Conservation (phyloP, 176 grass and related monocot genomes). For the Eragrostis nindensis region DNA sequence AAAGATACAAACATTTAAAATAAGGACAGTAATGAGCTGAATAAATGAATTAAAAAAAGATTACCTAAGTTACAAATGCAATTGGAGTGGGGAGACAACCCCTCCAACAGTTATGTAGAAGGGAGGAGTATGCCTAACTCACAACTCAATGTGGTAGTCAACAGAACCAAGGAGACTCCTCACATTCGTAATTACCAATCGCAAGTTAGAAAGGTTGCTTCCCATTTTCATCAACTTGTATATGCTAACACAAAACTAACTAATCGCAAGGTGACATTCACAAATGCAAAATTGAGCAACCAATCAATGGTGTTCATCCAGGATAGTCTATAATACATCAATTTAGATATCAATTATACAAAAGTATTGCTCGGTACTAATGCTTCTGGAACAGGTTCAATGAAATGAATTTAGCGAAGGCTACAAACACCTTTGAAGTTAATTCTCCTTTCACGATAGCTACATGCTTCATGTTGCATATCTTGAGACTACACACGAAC, state of each 20-base stretch:
- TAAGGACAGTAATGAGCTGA: slow-evolving; percentile 21
- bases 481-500: slow-evolving; percentile 31
- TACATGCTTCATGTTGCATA: slow-evolving; percentile 45
- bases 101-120: not conserved
- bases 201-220: not conserved
- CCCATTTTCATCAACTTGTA: not conserved
- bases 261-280: slow-evolving; percentile 12
- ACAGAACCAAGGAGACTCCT: no score
- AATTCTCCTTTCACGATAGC: slow-evolving; percentile 39
- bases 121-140: no score
- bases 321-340: slow-evolving; percentile 40
- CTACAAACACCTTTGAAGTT: slow-evolving; percentile 23
- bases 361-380: slow-evolving; percentile 25
- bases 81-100: not conserved
- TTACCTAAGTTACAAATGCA: not conserved
- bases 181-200: slow-evolving; percentile 12
- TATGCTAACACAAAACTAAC: not conserved
- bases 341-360: slow-evolving; percentile 38
- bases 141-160: no score
- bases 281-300: slow-evolving; percentile 12
- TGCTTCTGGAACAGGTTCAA: slow-evolving; percentile 27
- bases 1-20: slow-evolving; percentile 1
- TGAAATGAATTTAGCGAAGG: slow-evolving; percentile 32
- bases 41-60: slow-evolving; percentile 15
- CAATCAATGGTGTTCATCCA: slow-evolving; percentile 17